Evolutionary conservation across 306 rosid genomes (phyloP), one percentile per base, ranked within the genome.

Genomic region (Myrica gale): DNA sequence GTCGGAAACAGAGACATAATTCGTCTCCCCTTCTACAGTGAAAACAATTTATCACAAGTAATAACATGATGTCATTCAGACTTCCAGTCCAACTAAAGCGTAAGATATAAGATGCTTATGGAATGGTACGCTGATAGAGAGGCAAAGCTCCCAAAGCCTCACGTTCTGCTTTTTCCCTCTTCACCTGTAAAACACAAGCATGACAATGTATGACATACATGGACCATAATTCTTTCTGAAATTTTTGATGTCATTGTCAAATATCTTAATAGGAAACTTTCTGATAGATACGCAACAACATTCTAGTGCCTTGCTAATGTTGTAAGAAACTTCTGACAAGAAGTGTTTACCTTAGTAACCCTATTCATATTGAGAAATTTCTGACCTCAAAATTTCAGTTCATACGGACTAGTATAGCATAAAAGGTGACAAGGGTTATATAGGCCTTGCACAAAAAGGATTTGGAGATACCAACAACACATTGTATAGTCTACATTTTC

Each of bases 91-190:
- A 80, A 32, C 37, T 76, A 74, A 58, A 81, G 71, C 79, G 76
- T 79, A 87, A 79, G 75, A 82, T 78, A 79, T 43, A 52, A 66
- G 50, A 77, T 83, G 82, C 81, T 90, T 70, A 95, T 44, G 99
- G 97, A 85, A 95, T 77, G 84, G 96, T 84, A 66, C 97, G 90
- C 83, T 92, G 97, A 80, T 88, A 92, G 19, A 95, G 85, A 12
- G 97, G 99, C 84, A 95, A 84, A 70, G 92, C 99, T 84, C 99
- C 97, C 90, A 95, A 89, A 66, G 92, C 87, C 76, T 89, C 97
- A 8, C 97, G 97, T 84, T 95, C 99, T 65, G 87, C 88, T 57
- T 74, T 90, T 84, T 95, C 99, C 81, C 47, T 87, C 90, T 95
- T 95, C 81, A 95, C 97, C 99, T 95, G 90, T 74, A 82, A 82